Base-by-base conservation (phyloP, 2,329 filamentous ascomycete species). In the Tolypocladium tropicale region DNA sequence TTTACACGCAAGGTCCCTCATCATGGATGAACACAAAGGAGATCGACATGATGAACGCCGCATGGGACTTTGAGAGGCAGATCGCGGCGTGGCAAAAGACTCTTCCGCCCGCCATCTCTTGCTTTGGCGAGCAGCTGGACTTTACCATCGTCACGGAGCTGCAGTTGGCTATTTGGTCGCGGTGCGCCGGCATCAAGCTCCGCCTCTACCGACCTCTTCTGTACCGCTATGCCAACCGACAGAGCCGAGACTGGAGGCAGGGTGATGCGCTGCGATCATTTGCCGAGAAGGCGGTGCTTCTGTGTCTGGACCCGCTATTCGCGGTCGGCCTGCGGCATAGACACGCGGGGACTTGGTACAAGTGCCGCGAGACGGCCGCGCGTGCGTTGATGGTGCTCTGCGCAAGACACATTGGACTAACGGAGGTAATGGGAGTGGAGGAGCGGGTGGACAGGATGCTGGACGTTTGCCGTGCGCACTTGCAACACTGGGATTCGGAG, bases 201-300 rank as follows among this genome's bases (percentile, higher is more conserved):
- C 52, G 34, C 7, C 55, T 56, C 14, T 56, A 56, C 43, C 52
- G 55, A 7, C 55, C 55, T 2, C 51, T 56, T 9, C 36, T 56
- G 41, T 56, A 56, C 28, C 34, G 39, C 9, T 32, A 33, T 18
- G 53, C 53, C 1, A 28, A 25, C 16, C 25, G 18, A 18, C 23
- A 32, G 11, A n/a, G 6, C 16, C 30, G 36, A 34, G 32, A 36
- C 32, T 34, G 6, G 32, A 3, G 6, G 49, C 28, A 25, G 16
- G 1, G 10, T 3, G 49, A 52, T 10, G 10, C n/a, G 32, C 32
- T 52, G 28, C 49, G 49, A n/a, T 3, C 4, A n/a, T 32, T 54
- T 28, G 53, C 53, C 12, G 53, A 54, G 32, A 43, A 46, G 39
- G 53, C 53, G 28, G 36, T 54, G 12, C 39, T 33, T 16, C 2